Evolutionary conservation across 2,329 filamentous ascomycete species (phyloP), one percentile per base, ranked within the genome.

Genomic region (Colletotrichum sp.): DNA sequence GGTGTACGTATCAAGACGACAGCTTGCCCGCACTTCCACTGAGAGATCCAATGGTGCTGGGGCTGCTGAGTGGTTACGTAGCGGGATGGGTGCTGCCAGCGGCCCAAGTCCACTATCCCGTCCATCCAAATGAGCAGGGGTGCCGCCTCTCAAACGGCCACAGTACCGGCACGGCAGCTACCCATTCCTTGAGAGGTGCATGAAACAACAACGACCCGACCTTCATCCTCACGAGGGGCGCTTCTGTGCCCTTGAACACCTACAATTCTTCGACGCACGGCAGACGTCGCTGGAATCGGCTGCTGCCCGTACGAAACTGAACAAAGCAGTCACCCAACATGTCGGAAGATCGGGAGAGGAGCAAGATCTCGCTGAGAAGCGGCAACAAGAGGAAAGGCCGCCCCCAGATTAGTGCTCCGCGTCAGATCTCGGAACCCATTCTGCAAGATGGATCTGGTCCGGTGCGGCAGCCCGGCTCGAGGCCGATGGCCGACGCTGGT

Each of bases 351-450:
- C 70, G 70, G 28, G 73, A 76, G 65, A 87, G 89, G 79, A 89
- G 87, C 83, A 92, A 90, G 84, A 90, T 92, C 79, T 93, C 92
- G 74, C 88, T 94, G 72, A 88, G 92, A 52, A 92, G 88, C 82
- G 90, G 90, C 32, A 52, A 52, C 44, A 93, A 92, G 84, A 87
- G 92, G 80, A 93, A 92, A 81, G 87, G 84, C 62, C 89, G 91
- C n/a, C 91, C 91, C 21, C 86, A 86, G 72, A 93, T 93, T 81
- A 93, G 91, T 82, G 89, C 91, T 8, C 91, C 91, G 32, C 87
- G 88, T 78, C 91, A 93, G 82, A 93, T 93, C 79, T 93, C 92
- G 6, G 88, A 85, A 36, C 92, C 92, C 24, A 90, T 93, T 77
- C 85, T 87, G 16, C 90, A 91, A 79, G 86, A 90, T 85, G 77